A percentile compares a stretch with the other conserved stretches of the same genome.
Conservation (phyloP, 1,139 yeast species). For the Sugiyamaella sp. region DNA sequence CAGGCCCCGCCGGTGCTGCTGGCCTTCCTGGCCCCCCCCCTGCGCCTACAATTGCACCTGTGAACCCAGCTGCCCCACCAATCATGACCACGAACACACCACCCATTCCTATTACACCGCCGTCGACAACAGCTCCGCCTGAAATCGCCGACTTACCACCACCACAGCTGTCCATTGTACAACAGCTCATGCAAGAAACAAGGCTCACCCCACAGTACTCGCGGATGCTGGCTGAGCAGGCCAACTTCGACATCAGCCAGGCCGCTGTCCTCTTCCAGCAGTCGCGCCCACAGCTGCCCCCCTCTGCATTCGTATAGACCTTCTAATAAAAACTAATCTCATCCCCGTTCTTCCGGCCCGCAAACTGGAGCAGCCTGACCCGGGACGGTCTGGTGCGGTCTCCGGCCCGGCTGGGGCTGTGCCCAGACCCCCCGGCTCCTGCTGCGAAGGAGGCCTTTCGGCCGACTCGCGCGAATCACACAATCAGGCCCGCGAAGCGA, state of each 20-base stretch:
- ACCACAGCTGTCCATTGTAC: conserved; percentile 66
- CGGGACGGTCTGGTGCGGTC: too few species aligned
- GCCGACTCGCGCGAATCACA: conserved; percentile 18
- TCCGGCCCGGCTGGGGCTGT: too few species aligned
- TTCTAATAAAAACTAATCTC: not conserved
- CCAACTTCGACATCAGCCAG: conserved; percentile 76
- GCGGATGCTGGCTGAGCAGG: conserved; percentile 83
- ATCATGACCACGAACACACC: conserved; percentile 22
- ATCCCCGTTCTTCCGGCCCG: too few species aligned
- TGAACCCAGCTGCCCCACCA: conserved; percentile 15
- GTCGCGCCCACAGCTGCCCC: conserved; percentile 59
- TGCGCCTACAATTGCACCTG: conserved; percentile 24
- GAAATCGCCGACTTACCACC: conserved; percentile 46
- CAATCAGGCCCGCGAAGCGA: too few species aligned
- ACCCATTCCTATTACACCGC: conserved; percentile 29
- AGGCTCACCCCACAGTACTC: conserved; percentile 78
- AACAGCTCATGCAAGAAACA: conserved; percentile 71
- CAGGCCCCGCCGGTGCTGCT: conserved; percentile 17
- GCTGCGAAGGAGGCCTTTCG: too few species aligned
- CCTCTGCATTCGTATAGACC: conserved; percentile 51
- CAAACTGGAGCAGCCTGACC: too few species aligned
- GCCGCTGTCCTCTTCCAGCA: conserved; percentile 74
- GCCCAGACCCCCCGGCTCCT: too few species aligned
- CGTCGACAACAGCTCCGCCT: conserved; percentile 31
- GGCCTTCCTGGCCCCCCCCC: conserved; percentile 27